Conservation (phyloP, 108 stramenopile species). For the Discostella stelligeroides region DNA sequence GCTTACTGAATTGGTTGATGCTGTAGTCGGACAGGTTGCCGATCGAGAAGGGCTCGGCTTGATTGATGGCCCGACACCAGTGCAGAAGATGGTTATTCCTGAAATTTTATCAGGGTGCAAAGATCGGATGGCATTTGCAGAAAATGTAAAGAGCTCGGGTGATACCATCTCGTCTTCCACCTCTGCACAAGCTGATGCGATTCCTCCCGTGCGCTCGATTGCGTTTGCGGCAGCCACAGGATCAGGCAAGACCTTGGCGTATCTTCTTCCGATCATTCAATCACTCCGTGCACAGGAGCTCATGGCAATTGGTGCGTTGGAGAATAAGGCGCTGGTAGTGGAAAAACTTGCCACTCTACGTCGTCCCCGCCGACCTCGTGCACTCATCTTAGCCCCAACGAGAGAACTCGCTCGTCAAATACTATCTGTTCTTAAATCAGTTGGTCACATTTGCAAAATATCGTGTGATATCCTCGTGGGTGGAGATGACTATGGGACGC, state of each 20-base stretch:
- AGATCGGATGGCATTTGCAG: constrained; percentile 39
- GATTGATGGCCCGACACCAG: constrained; percentile 67
- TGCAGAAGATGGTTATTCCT: constrained; percentile 81
- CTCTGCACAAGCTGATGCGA: background rate
- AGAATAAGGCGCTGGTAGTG: constrained; percentile 10
- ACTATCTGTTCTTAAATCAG: constrained; percentile 81
- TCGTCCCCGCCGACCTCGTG: constrained; percentile 84
- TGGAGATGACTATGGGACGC: constrained; percentile 88
- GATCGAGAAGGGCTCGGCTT: constrained; percentile 27
- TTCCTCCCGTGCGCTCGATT: constrained; percentile 26
- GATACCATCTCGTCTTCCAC: constrained; percentile 3
- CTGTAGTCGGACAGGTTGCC: constrained; percentile 7
- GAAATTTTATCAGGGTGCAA: constrained; percentile 59
- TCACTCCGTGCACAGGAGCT: constrained; percentile 79
- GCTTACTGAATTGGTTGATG: constrained; percentile 63
- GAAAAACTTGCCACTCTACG: constrained; percentile 45
- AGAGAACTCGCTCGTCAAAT: constrained; percentile 94
- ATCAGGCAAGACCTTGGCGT: constrained; percentile 86
- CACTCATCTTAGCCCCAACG: constrained; percentile 92
- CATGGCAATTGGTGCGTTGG: constrained; percentile 45
- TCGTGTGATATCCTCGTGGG: constrained; percentile 83
- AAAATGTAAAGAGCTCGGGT: constrained; percentile 11
- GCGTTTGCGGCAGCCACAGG: constrained; percentile 93
- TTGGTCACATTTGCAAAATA: constrained; percentile 85
- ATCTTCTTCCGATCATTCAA: constrained; percentile 86